Evolutionary conservation across 2,329 filamentous ascomycete genomes (phyloP), one percentile per base, ranked within the genome.

Genomic region (Chrysoporthe cubensis): DNA sequence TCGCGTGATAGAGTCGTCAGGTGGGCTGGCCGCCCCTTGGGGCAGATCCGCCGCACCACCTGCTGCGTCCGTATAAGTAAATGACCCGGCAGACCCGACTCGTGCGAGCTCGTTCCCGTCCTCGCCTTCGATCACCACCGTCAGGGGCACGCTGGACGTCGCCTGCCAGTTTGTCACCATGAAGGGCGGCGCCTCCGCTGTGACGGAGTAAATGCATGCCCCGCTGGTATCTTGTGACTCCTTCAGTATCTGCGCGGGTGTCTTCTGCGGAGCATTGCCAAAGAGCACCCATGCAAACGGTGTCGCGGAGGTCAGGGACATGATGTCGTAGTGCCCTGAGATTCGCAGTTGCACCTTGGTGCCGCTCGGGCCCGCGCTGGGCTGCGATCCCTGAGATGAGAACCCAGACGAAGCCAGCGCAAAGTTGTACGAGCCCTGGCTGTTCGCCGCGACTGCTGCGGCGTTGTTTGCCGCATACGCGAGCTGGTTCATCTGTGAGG

Each of bases 261-360:
- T 91, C 77, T 90, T 89, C 74, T 91, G 88, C n/a, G 60, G 62
- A 9, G 68, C 65, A 32, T 86, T 84, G n/a, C 93, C 93, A 78
- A 97, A 96, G 59, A 90, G 63, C 65, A 97, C 79, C 71, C 81
- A 90, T 74, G 92, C 89, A 62, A 83, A 83, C 2, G 85, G 82
- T 65, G 81, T 75, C 54, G 82, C 85, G 68, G 84, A 84, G 43
- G 83, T 85, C 78, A 89, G 86, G 67, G 79, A 76, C 70, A 84
- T 79, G 69, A 97, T 80, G 75, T 97, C 91, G 80, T 92, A 92
- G 69, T 90, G 85, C 56, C 91, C 90, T 64, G 90, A 88, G 42
- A 97, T 86, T 76, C 92, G 90, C 71, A 97, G 84, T 69, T 87
- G 85, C 11, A 97, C 82, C 73, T 89, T 89, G 26, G 90, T 91